phyloP scores from a whole-genome alignment of 441 rosid genomes.

The Euphorbia celastroides region DNA sequence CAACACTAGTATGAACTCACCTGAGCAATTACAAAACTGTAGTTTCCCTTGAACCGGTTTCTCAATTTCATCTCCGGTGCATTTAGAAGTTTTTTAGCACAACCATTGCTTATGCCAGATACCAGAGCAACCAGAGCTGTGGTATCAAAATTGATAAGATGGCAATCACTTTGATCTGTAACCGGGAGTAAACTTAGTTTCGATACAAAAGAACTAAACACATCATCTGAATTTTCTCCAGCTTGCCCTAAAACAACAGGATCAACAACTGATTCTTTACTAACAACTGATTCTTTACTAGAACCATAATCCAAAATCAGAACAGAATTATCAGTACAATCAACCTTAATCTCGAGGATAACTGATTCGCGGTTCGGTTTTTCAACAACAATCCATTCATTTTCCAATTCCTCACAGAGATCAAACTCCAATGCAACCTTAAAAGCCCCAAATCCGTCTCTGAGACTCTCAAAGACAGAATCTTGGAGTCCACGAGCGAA shows the following conservation, averaged over 20 bases:
- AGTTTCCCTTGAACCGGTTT: conserved; percentile 70
- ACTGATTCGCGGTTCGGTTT: conserved; percentile 41
- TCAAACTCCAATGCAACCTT: conserved; percentile 31
- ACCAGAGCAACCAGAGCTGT: conserved; percentile 83
- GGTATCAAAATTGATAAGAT: conserved; percentile 65
- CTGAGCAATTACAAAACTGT: conserved; percentile 74
- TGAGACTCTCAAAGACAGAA: conserved; percentile 28
- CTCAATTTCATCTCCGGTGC: conserved; percentile 42
- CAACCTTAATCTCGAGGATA: conserved; percentile 53
- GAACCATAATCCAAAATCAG: conserved; percentile 17
- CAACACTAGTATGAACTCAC: conserved; percentile 19
- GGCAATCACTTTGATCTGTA: conserved; percentile 21
- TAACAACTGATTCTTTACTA: conserved; percentile 12
- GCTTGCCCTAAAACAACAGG: conserved; percentile 16
- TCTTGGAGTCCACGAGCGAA: conserved; percentile 57
- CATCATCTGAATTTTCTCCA: conserved; percentile 22
- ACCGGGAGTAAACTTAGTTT: conserved; percentile 25
- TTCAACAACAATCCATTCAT: conserved; percentile 50
- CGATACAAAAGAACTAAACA: conserved; percentile 41
- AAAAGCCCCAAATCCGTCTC: conserved; percentile 46
- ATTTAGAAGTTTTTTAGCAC: conserved; percentile 48
- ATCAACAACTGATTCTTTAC: conserved; percentile 16
- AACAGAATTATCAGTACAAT: conserved; percentile 6
- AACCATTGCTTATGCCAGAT: conserved; percentile 82
- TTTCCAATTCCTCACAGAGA: conserved; percentile 42